Percentiles rank a stretch among this genome's conserved stretches.
Evolutionary conservation across 202 grass and related monocot genomes (phyloP).

Genomic region (Carex sylvatica): DNA sequence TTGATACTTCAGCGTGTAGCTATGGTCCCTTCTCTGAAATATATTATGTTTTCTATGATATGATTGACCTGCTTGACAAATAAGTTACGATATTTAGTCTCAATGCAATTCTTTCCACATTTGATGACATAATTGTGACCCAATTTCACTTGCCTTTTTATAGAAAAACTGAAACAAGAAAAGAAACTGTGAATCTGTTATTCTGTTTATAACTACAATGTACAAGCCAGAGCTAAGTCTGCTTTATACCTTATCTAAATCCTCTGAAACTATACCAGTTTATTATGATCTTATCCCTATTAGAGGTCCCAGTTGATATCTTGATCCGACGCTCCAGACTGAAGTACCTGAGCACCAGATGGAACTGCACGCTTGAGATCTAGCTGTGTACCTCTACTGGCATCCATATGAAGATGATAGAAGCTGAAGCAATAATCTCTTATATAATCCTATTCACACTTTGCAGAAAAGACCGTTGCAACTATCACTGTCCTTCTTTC

Average conservation of each 20-base stretch:
- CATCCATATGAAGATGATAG: not conserved
- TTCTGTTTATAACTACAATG: conserved; percentile 8
- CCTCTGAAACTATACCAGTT: not conserved
- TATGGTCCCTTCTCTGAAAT: not conserved
- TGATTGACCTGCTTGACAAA: not conserved
- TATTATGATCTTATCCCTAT: not conserved
- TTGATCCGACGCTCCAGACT: not conserved
- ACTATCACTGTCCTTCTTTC: conserved; percentile 21
- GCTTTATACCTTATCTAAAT: not conserved
- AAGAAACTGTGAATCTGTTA: not conserved
- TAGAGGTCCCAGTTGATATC: not conserved
- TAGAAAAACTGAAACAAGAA: not conserved
- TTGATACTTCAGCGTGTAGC: not conserved
- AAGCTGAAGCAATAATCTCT: not conserved
- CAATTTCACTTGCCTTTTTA: not conserved
- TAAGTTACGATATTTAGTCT: not conserved
- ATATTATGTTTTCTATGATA: not conserved
- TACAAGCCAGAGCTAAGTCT: not conserved
- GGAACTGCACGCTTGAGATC: not conserved
- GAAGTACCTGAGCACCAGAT: not conserved
- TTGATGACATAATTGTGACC: not conserved
- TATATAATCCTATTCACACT: conserved; percentile 39
- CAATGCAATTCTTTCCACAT: not conserved
- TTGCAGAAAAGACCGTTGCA: conserved; percentile 36
- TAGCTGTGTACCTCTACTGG: not conserved